Conservation (phyloP, 2,329 filamentous ascomycete genomes). For the Penicillium expansum region DNA sequence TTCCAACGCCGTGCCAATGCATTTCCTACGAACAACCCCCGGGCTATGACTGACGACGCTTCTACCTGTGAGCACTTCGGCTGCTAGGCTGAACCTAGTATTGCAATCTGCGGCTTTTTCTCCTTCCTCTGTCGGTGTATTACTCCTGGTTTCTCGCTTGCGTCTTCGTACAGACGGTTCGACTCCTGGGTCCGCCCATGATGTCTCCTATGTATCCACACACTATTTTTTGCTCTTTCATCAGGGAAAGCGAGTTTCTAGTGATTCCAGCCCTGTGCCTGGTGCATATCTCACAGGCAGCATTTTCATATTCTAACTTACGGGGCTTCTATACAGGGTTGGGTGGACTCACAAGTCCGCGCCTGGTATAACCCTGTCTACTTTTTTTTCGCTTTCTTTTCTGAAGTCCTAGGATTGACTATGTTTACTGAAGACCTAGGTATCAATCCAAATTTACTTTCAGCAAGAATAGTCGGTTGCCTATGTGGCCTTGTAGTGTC, state of each 20-base stretch:
- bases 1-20: neutral
- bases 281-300: neutral
- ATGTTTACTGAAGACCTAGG: neutral
- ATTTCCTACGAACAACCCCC: neutral
- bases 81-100: neutral
- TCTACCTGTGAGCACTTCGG: neutral
- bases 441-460: neutral
- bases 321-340: neutral
- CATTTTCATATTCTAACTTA: neutral
- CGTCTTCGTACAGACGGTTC: neutral
- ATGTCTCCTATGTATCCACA: neutral
- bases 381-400: neutral
- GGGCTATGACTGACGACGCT: neutral
- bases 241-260: neutral
- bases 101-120: neutral
- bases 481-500: too few species aligned
- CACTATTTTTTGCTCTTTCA: neutral
- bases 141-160: neutral
- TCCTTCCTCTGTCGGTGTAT: neutral
- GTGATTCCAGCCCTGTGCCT: neutral
- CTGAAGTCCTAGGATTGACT: neutral
- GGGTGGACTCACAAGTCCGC: neutral
- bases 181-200: neutral
- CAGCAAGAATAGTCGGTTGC: too few species aligned
- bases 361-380: neutral